These are phyloP conservation scores for Saturnispora serradocipensis DNA, from an alignment of 805 yeast genomes.

Conservation along the genomic window DNA sequence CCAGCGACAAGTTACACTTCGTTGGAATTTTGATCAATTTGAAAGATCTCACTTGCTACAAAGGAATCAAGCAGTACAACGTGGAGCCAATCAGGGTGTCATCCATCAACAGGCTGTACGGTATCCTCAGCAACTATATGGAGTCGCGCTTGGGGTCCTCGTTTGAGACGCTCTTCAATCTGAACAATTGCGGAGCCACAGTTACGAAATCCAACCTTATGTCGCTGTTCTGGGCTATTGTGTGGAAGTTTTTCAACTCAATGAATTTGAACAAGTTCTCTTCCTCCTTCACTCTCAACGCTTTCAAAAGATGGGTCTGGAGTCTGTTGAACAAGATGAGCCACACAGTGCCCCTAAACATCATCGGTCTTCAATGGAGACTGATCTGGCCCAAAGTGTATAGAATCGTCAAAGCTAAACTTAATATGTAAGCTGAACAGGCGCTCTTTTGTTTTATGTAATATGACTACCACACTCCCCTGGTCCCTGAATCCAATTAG, in stretches of 20 bases:
- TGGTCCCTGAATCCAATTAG: neutral
- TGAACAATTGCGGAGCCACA: conserved; percentile 15
- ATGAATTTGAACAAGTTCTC: conserved; percentile 8
- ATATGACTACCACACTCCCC: neutral
- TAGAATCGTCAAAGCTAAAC: neutral
- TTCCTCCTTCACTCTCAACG: conserved; percentile 5
- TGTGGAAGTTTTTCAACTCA: conserved; percentile 16
- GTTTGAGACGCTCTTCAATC: conserved; percentile 9
- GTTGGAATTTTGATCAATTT: conserved; percentile 35
- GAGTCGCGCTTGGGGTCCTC: conserved; percentile 7
- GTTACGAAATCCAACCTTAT: conserved; percentile 12
- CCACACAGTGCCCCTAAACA: neutral
- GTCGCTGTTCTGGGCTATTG: conserved; percentile 13
- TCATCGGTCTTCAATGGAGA: neutral
- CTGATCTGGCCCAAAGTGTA: neutral
- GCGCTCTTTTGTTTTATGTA: neutral
- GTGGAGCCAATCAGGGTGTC: conserved; percentile 6
- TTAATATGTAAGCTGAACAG: neutral
- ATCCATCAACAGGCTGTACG: conserved; percentile 19
- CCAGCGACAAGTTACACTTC: conserved; percentile 25
- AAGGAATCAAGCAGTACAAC: conserved; percentile 16
- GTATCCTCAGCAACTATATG: conserved; percentile 1
- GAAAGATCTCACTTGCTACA: conserved; percentile 28
- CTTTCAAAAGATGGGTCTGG: conserved; percentile 7
- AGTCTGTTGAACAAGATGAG: neutral